Conservation (phyloP, 257 asterid genomes). For the Solanum chilense region DNA sequence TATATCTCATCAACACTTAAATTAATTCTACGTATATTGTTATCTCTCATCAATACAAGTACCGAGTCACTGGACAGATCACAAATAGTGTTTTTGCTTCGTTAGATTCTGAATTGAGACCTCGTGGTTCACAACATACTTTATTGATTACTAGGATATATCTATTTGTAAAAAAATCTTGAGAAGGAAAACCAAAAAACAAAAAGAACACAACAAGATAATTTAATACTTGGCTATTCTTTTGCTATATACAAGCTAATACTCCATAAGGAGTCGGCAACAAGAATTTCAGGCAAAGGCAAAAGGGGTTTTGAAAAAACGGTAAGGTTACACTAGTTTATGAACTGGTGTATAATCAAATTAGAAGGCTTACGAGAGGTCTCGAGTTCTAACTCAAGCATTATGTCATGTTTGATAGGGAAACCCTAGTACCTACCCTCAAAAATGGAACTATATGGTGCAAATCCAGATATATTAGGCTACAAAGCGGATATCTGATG, state of each 20-base stretch:
- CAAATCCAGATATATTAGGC: background rate
- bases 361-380: background rate
- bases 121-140: background rate
- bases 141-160: background rate
- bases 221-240: background rate
- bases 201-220: background rate
- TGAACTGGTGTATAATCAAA: background rate
- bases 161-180: no score
- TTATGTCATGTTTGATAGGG: background rate
- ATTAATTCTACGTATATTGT: no score
- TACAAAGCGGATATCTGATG: background rate
- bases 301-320: background rate
- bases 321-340: background rate
- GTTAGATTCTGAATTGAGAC: background rate
- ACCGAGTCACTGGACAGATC: background rate
- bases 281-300: background rate
- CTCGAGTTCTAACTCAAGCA: background rate
- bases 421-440: background rate
- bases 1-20: no score
- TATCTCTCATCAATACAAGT: no score
- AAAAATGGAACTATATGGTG: background rate
- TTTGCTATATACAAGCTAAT: background rate
- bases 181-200: no score
- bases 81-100: background rate
- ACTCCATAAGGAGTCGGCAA: background rate